Conservation (phyloP, 192 early-diverging fungal species). For the Coemansia sp. region DNA sequence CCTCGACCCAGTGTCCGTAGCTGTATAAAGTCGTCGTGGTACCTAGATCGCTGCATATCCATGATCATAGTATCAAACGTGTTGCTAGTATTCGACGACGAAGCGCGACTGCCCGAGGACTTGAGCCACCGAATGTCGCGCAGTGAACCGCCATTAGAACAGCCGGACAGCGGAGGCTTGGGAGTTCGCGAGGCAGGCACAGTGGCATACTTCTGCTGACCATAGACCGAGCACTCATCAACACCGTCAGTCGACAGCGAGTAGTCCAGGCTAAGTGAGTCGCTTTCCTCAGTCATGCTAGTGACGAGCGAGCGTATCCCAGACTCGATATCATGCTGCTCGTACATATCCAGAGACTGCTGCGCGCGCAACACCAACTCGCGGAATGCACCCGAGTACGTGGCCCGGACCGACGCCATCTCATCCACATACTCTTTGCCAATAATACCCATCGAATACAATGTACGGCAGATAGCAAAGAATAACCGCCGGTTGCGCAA, state of each 20-base stretch:
- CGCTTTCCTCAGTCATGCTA: slow-evolving; percentile 27
- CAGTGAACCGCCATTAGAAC: not conserved
- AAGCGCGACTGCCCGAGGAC: not conserved
- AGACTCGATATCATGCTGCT: slow-evolving; percentile 52
- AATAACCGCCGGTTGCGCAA: slow-evolving; percentile 84
- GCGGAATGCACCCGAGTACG: slow-evolving; percentile 83
- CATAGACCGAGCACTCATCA: slow-evolving; percentile 5
- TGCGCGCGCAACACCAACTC: slow-evolving; percentile 81
- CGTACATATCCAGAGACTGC: slow-evolving; percentile 48
- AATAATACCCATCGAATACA: slow-evolving; percentile 82
- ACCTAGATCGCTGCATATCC: slow-evolving; percentile 58
- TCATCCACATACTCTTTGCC: slow-evolving; percentile 79
- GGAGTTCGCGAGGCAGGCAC: slow-evolving; percentile 4
- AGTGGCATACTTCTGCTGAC: slow-evolving; percentile 8
- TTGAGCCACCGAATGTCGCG: slow-evolving; percentile 1
- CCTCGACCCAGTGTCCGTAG: slow-evolving; percentile 79
- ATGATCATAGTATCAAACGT: slow-evolving; percentile 45
- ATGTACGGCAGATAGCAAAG: slow-evolving; percentile 82
- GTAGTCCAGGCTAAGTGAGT: slow-evolving; percentile 14
- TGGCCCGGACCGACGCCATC: slow-evolving; percentile 76
- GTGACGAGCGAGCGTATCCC: slow-evolving; percentile 39
- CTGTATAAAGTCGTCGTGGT: slow-evolving; percentile 82
- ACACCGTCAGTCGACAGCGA: slow-evolving; percentile 12
- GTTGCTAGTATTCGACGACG: slow-evolving; percentile 1
- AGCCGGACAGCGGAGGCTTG: slow-evolving; percentile 1